A percentile compares a stretch with the other conserved stretches of the same genome.
phyloP scores from a whole-genome alignment of 371 early-diverging fungal species.

The Ordospora pajunii region DNA sequence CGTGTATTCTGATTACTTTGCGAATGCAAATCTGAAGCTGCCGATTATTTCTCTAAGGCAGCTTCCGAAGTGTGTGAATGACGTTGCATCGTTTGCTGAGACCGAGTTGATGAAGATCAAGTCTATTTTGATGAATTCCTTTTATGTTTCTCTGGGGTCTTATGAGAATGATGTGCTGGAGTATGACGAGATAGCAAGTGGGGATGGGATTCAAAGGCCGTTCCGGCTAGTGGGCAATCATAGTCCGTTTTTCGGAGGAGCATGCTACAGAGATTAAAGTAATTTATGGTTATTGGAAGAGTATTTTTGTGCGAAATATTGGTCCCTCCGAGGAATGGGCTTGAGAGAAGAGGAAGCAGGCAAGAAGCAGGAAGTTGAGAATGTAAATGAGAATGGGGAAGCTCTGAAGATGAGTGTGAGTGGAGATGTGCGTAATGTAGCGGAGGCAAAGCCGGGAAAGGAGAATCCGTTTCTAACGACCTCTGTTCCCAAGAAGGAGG shows the following conservation, averaged over 20 bases:
- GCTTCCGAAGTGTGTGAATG: conserved; percentile 2
- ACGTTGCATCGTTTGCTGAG: conserved; percentile 23
- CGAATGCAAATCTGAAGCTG: not conserved
- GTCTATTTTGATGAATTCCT: conserved; percentile 11
- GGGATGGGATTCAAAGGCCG: conserved; percentile 11
- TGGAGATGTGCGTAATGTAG: not conserved
- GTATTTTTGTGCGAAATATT: conserved; percentile 7
- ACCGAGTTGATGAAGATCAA: conserved; percentile 26
- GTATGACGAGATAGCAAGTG: conserved; percentile 13
- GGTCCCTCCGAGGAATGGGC: not conserved
- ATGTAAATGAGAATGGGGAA: not conserved
- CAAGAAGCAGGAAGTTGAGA: too few species aligned
- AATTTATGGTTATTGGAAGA: not conserved
- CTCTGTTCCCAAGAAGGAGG: conserved; percentile 17
- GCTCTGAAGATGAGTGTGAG: not conserved
- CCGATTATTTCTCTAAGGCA: conserved; percentile 2
- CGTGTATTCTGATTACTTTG: conserved; percentile 28
- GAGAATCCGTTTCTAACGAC: conserved; percentile 24
- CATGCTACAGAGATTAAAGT: conserved; percentile 3
- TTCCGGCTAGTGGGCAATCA: not conserved
- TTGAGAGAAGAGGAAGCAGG: not conserved
- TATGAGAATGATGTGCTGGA: conserved; percentile 8
- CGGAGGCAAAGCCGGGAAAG: not conserved
- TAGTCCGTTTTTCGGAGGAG: not conserved
- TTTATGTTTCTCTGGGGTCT: conserved; percentile 11